Evolutionary conservation across 1,284 basidiomycete genomes (phyloP).

Genomic region (Farysia itapuensis): DNA sequence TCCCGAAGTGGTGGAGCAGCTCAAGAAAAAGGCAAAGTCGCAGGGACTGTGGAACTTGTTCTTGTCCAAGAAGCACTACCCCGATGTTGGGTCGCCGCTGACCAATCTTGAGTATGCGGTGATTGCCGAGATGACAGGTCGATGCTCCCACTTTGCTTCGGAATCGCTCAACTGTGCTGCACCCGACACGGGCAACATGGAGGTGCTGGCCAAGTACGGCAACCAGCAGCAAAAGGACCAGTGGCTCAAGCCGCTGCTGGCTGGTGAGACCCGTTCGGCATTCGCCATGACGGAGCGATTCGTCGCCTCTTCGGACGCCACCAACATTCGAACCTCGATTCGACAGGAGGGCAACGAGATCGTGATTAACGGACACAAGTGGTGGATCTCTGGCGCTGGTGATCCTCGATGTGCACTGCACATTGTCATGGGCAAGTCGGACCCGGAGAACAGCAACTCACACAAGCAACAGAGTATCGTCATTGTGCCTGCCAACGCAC

Average conservation of each 20-base stretch:
- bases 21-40: slow-evolving; percentile 84
- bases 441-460: slow-evolving; percentile 71
- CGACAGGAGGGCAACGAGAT: slow-evolving; percentile 82
- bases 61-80: slow-evolving; percentile 89
- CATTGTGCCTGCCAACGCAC: slow-evolving; percentile 81
- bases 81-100: slow-evolving; percentile 74
- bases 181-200: slow-evolving; percentile 80
- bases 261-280: slow-evolving; percentile 86
- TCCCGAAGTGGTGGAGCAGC: slow-evolving; percentile 76
- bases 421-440: slow-evolving; percentile 89
- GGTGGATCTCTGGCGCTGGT: slow-evolving; percentile 98
- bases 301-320: slow-evolving; percentile 89
- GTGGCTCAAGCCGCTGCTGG: slow-evolving; percentile 83
- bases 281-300: slow-evolving; percentile 56
- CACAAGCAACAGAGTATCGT: slow-evolving; percentile 91
- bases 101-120: slow-evolving; percentile 96
- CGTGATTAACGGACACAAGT: slow-evolving; percentile 95
- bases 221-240: slow-evolving; percentile 83
- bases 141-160: slow-evolving; percentile 76
- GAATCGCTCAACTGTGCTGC: slow-evolving; percentile 89
- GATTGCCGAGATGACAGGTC: slow-evolving; percentile 91
- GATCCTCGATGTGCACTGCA: slow-evolving; percentile 87
- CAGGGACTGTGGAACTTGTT: slow-evolving; percentile 96
- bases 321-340: slow-evolving; percentile 89
- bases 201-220: slow-evolving; percentile 93